Evolutionary conservation across 1,139 yeast species (phyloP).

Genomic region (Eremothecium coryli): DNA sequence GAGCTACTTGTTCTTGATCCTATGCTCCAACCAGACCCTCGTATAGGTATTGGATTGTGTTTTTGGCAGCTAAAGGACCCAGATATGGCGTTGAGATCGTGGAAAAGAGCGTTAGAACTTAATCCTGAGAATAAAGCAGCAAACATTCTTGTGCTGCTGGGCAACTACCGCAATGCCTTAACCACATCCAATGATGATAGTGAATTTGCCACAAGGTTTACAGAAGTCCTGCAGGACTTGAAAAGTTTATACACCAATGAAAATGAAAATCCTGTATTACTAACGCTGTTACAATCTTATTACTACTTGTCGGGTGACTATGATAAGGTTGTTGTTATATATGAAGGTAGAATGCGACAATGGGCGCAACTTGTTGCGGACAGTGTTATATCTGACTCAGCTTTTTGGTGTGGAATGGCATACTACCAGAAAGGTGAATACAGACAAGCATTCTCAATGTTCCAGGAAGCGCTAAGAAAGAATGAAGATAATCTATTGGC

Average conservation of each 20-base stretch:
- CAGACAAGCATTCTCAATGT: slow-evolving; percentile 60
- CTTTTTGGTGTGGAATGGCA: slow-evolving; percentile 81
- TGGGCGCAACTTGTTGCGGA: slow-evolving; percentile 21
- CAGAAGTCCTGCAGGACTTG: slow-evolving; percentile 34
- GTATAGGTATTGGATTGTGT: slow-evolving; percentile 91
- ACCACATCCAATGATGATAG: slow-evolving; percentile 40
- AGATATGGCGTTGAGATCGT: slow-evolving; percentile 66
- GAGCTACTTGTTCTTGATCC: slow-evolving; percentile 73
- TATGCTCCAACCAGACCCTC: slow-evolving; percentile 74
- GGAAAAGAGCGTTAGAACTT: slow-evolving; percentile 71
- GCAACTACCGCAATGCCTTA: slow-evolving; percentile 56
- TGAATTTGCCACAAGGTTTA: slow-evolving; percentile 45
- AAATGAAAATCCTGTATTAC: slow-evolving; percentile 34
- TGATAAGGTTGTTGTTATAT: slow-evolving; percentile 48
- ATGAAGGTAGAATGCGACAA: slow-evolving; percentile 41
- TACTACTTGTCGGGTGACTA: slow-evolving; percentile 54
- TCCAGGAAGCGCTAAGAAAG: slow-evolving; percentile 58
- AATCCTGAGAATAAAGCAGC: slow-evolving; percentile 56
- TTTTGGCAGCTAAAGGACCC: slow-evolving; percentile 82
- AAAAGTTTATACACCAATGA: slow-evolving; percentile 22
- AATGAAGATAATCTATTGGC: slow-evolving; percentile 60
- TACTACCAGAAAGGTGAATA: slow-evolving; percentile 51
- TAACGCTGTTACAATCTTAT: slow-evolving; percentile 43
- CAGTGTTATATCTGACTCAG: slow-evolving; percentile 58
- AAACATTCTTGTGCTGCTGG: slow-evolving; percentile 55